phyloP scores from a whole-genome alignment of 1,284 basidiomycete species.

The Trichosporon coremiiforme region DNA sequence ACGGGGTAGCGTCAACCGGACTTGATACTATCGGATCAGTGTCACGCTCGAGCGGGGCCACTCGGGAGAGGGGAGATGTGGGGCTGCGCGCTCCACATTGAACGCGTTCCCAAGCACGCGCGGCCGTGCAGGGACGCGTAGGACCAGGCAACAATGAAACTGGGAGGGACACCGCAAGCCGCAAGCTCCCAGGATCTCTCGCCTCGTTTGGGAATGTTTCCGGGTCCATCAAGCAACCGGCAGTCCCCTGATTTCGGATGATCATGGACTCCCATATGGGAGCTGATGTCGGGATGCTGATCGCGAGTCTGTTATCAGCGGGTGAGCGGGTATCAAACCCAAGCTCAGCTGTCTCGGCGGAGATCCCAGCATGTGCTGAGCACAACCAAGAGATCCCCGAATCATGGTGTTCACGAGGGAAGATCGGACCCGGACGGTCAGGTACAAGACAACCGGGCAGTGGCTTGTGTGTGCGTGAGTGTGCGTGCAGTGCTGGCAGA shows the following conservation, averaged over 20 bases:
- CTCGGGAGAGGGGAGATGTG: neutral
- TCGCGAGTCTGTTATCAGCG: neutral
- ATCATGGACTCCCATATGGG: neutral
- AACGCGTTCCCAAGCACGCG: neutral
- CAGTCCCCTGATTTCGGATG: neutral
- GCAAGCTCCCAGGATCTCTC: neutral
- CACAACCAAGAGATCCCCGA: neutral
- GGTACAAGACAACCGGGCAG: constrained; percentile 8
- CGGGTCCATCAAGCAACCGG: constrained; percentile 1
- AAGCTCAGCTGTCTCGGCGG: neutral
- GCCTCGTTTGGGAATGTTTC: neutral
- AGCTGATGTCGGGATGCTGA: neutral
- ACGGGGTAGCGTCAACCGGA: neutral
- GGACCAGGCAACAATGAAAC: neutral
- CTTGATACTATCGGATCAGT: neutral
- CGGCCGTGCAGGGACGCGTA: neutral
- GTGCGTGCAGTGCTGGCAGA: no score
- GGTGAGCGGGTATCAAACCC: neutral
- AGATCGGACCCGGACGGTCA: neutral
- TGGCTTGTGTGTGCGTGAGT: neutral
- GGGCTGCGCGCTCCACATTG: neutral
- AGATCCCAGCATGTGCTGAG: neutral
- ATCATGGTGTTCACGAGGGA: neutral
- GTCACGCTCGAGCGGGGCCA: neutral
- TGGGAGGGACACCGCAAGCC: neutral